Evolutionary conservation across 768 basidiomycete species (phyloP), one percentile per base, ranked within the genome.

Genomic region (Boletellus ananas): DNA sequence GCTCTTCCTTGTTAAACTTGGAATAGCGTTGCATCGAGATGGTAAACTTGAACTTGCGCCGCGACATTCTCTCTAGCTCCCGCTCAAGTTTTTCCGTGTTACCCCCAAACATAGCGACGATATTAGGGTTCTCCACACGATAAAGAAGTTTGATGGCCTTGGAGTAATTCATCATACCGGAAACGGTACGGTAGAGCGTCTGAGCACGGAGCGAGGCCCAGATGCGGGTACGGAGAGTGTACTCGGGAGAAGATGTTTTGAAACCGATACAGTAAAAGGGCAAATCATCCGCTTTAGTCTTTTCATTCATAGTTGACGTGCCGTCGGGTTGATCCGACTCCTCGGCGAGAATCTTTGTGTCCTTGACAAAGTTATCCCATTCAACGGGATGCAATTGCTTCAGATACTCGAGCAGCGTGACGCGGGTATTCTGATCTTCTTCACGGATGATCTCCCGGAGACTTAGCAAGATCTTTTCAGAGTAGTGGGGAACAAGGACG

Each of bases 151-250:
- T 99, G 84, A 99, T 95, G 21, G 96, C 96, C 73, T 99, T 99
- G 62, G 93, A 89, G 73, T 99, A 99, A 74, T 99, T 98, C 96
- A 99, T 98, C 92, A 99, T 97, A 54, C 96, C 96, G 5, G 96
- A 98, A 17, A 98, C 93, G 11, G 96, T 99, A 55, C 96, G 87
- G 70, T 99, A 99, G 29, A 99, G 81, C 0, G 96, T 99, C 72
- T 99, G 96, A 6, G 94, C 94, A 47, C 96, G 91, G 23, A 99
- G 79, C 3, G 94, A 97, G 2, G 96, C 95, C 96, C 96, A 98
- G 58, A 99, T 99, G 70, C 96, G 91, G 0, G 95, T 98, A 56
- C 96, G 92, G 40, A 99, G 83, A 29, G 96, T 99, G 69, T 96
- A 98, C 67, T 99, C 96, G 2, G 96, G 96, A 5, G 94, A 94